Evolutionary conservation across 2,329 filamentous ascomycete genomes (phyloP).

Genomic region (Aspergillus viridinutans): DNA sequence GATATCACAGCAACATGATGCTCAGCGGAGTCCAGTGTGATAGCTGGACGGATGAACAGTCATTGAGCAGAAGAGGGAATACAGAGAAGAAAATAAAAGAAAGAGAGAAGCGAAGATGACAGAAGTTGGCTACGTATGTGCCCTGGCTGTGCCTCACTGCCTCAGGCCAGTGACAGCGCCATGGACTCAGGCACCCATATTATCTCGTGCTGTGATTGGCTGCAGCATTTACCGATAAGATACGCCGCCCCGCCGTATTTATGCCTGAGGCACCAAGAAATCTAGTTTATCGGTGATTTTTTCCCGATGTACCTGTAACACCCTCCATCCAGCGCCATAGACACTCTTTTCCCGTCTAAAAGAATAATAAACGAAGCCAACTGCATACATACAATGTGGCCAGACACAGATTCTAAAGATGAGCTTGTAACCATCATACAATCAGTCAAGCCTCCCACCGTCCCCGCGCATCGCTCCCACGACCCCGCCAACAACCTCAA

Average conservation of each 20-base stretch:
- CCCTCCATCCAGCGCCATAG: background rate
- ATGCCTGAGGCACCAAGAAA: background rate
- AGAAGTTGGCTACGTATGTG: background rate
- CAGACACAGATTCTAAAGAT: constrained; percentile 9
- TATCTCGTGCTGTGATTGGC: background rate
- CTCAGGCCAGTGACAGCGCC: background rate
- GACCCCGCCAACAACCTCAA: constrained; percentile 71
- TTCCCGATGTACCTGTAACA: background rate
- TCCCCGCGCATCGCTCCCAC: constrained; percentile 65
- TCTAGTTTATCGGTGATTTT: background rate
- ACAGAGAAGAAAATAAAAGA: background rate
- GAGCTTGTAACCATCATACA: constrained; percentile 32
- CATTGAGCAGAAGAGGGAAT: background rate
- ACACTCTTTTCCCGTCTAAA: constrained; percentile 1
- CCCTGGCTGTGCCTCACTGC: background rate
- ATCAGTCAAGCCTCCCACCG: constrained; percentile 43
- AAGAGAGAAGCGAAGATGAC: background rate
- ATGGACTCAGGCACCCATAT: background rate
- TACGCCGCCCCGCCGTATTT: background rate
- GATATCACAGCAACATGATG: background rate
- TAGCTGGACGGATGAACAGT: background rate
- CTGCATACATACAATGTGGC: constrained; percentile 3
- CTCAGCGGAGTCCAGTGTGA: background rate
- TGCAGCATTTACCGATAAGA: background rate
- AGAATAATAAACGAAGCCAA: background rate